phyloP scores from a whole-genome alignment of 2,329 filamentous ascomycete species.

The Aspergillaceae sp. region DNA sequence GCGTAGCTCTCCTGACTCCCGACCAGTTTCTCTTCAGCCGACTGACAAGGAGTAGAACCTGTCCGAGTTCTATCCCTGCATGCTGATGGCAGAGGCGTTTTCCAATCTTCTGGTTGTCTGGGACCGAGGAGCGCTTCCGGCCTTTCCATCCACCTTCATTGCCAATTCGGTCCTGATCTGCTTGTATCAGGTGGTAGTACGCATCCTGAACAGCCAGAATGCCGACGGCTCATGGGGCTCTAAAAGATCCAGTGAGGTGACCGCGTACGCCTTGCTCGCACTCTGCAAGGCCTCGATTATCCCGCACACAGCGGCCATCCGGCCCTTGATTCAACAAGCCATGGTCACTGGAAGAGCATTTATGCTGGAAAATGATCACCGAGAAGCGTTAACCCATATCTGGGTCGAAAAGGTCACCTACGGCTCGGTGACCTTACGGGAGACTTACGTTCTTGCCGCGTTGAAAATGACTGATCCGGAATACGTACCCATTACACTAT shows the following conservation, averaged over 20 bases:
- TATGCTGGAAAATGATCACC: not conserved
- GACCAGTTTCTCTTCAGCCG: too few relatives aligned
- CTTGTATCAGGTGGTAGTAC: slow-evolving; percentile 2
- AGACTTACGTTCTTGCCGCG: slow-evolving; percentile 23
- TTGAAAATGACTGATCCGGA: slow-evolving; percentile 8
- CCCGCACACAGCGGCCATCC: not conserved
- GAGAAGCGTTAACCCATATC: slow-evolving; percentile 7
- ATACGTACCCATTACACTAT: slow-evolving; percentile 1
- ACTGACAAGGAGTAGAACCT: slow-evolving; percentile 5
- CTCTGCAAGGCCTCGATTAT: slow-evolving; percentile 6
- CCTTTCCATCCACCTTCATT: slow-evolving; percentile 1
- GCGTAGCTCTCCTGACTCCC: slow-evolving; percentile 1
- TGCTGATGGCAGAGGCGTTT: slow-evolving; percentile 14
- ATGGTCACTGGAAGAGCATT: not conserved
- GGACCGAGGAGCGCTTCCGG: slow-evolving; percentile 3
- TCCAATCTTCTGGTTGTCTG: slow-evolving; percentile 3
- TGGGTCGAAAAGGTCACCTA: slow-evolving; percentile 18
- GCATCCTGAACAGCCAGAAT: slow-evolving; percentile 5
- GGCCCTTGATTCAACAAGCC: not conserved
- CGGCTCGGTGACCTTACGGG: slow-evolving; percentile 11
- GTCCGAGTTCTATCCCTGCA: slow-evolving; percentile 9
- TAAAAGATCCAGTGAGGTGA: slow-evolving; percentile 10
- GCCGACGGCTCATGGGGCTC: slow-evolving; percentile 11
- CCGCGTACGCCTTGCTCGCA: slow-evolving; percentile 11
- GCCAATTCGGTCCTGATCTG: slow-evolving; percentile 3